These are phyloP conservation scores for Boletellus ananas DNA, from an alignment of 768 basidiomycete species.

Conservation along the genomic window DNA sequence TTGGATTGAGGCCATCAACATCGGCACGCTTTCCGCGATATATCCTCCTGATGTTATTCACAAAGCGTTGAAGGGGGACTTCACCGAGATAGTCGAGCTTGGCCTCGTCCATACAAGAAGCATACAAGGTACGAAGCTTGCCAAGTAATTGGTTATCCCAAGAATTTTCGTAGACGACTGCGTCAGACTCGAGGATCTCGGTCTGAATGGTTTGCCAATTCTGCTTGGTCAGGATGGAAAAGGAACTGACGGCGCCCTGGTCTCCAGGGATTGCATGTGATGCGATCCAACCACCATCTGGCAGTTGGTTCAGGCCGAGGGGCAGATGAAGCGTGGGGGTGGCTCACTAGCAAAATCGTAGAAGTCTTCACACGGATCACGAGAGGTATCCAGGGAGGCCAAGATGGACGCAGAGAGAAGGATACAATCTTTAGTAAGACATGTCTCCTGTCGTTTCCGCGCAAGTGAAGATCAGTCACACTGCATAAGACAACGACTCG, in stretches of 20 bases:
- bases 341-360: conserved; percentile 87
- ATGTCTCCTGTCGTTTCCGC: conserved; percentile 47
- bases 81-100: conserved; percentile 69
- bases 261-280: conserved; percentile 84
- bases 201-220: conserved; percentile 74
- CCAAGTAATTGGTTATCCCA: conserved; percentile 54
- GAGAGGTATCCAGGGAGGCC: conserved; percentile 68
- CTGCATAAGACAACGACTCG: not conserved
- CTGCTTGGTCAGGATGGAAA: conserved; percentile 65
- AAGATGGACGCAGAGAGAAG: conserved; percentile 79
- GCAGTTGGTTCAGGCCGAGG: conserved; percentile 2
- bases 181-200: conserved; percentile 53
- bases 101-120: conserved; percentile 79
- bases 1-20: conserved; percentile 31
- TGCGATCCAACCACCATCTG: conserved; percentile 87
- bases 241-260: conserved; percentile 68
- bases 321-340: not conserved
- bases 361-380: conserved; percentile 95
- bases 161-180: conserved; percentile 34
- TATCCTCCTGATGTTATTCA: conserved; percentile 55
- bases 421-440: conserved; percentile 78
- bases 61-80: conserved; percentile 65
- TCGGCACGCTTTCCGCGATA: conserved; percentile 53
- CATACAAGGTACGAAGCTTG: conserved; percentile 71
- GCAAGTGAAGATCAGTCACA: not conserved